These are phyloP conservation scores for Boletus bicolor DNA, from an alignment of 768 basidiomycete species.

Conservation along the genomic window DNA sequence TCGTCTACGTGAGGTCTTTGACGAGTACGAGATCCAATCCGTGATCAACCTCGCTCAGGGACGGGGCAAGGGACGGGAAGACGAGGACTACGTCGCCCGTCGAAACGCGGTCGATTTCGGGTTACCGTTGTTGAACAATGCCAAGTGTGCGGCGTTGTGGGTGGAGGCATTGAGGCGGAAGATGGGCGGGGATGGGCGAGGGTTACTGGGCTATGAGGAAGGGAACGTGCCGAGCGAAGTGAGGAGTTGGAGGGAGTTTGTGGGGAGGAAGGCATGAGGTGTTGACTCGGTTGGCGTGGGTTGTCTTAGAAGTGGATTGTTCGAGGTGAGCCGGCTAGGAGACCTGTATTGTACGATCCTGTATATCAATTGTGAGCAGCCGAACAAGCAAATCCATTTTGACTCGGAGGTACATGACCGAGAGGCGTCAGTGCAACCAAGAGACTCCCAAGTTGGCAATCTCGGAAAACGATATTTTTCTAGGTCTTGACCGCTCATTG, in stretches of 20 bases:
- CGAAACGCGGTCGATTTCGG: slow-evolving; percentile 98
- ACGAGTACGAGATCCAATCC: slow-evolving; percentile 90
- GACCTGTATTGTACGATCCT: no score
- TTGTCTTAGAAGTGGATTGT: no score
- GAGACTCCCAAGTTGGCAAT: no score
- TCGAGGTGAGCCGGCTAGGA: no score
- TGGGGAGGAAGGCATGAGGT: slow-evolving; percentile 60
- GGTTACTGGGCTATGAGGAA: slow-evolving; percentile 74
- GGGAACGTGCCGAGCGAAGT: slow-evolving; percentile 91
- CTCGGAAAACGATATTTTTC: no score
- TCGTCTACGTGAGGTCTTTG: slow-evolving; percentile 88
- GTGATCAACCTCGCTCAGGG: slow-evolving; percentile 90
- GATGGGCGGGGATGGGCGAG: slow-evolving; percentile 66
- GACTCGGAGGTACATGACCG: no score
- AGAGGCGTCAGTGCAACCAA: no score
- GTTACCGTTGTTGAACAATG: slow-evolving; percentile 85
- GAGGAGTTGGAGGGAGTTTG: slow-evolving; percentile 87
- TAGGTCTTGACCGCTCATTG: no score
- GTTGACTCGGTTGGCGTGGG: slow-evolving; percentile 6
- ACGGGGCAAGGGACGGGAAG: slow-evolving; percentile 70
- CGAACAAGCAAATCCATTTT: no score
- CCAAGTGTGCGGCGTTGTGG: slow-evolving; percentile 83
- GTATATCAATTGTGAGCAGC: no score
- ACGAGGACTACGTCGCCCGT: slow-evolving; percentile 96
- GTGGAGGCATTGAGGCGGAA: slow-evolving; percentile 86